Evolutionary conservation across 1,284 basidiomycete species (phyloP).

Genomic region (Ceratobasidium theobromae): DNA sequence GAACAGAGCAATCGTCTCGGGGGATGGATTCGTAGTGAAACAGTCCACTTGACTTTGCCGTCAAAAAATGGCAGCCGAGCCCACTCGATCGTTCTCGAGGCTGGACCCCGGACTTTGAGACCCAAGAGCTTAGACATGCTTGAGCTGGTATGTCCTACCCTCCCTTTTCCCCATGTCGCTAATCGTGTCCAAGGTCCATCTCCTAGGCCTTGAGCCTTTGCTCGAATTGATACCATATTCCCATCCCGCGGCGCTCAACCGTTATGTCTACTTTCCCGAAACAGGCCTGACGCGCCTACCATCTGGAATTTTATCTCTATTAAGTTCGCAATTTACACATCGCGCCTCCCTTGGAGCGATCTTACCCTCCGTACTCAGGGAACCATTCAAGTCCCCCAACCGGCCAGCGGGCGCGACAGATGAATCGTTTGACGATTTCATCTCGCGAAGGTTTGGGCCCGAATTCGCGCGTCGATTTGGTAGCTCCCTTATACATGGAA

Average conservation of each 20-base stretch:
- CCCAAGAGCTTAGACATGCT: conserved; percentile 72
- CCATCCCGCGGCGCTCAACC: conserved; percentile 69
- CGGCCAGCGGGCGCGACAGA: conserved; percentile 52
- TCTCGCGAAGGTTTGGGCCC: conserved; percentile 73
- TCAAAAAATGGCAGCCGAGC: conserved; percentile 43
- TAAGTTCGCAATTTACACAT: conserved; percentile 51
- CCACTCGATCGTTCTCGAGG: conserved; percentile 63
- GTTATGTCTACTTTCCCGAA: conserved; percentile 69
- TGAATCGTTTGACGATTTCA: conserved; percentile 80
- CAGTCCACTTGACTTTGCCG: conserved; percentile 50
- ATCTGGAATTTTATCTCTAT: conserved; percentile 48
- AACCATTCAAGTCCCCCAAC: conserved; percentile 56
- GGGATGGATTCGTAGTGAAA: conserved; percentile 79
- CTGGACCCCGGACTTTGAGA: conserved; percentile 79
- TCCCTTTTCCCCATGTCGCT: not conserved
- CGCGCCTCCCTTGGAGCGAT: conserved; percentile 46
- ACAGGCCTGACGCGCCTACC: conserved; percentile 51
- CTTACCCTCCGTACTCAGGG: conserved; percentile 57
- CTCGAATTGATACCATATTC: conserved; percentile 65
- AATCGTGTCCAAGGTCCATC: conserved; percentile 60
- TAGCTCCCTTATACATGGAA: conserved; percentile 87
- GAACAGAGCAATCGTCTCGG: conserved; percentile 69
- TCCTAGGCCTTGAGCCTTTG: conserved; percentile 61
- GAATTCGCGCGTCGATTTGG: conserved; percentile 73
- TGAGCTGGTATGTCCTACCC: conserved; percentile 60